Base-by-base conservation (phyloP, 2,329 filamentous ascomycete genomes). In the Pseudocercospora vitis region DNA sequence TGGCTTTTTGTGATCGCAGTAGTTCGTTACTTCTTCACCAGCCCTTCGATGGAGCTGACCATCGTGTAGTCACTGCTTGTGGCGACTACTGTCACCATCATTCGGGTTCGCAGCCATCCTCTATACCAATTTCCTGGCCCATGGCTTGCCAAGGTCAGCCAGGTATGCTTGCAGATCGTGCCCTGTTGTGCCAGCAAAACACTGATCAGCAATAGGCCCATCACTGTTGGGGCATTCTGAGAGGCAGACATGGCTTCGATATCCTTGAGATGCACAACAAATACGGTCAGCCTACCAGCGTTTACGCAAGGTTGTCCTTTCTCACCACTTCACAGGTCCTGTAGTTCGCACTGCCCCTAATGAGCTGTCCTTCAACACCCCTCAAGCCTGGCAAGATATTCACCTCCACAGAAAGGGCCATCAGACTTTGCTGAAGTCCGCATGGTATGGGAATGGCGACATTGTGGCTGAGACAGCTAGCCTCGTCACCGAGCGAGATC, bases 271-370 rank as follows among this genome's bases (percentile, higher is more conserved):
- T 37, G 33, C 33, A 37, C 16, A 37, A 37, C 8, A 37, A 37
- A 37, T 37, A 37, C 9, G 33, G 33, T 37, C 7, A 37, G 26
- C 26, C 11, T 11, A 29, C 26, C 6, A 11, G 6, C 26, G 26
- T 29, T 6, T 11, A 7, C 11, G 26, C 26, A 7, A 29, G 6
- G 11, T 29, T 29, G 26, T 29, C 26, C 26, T 11, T 7, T 7
- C 26, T 29, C 6, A 29, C 6, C 6, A 11, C 26, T 6, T 11
- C 6, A 7, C 16, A 37, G 33, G 33, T 8, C 33, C 33, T 37
- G 33, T 37, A 8, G 37, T 59, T 33, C 57, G 57, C 40, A 50
- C 56, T 29, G 54, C 50, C 14, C 57, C 57, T 7, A 31, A 57
- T 26, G 54, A 59, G 16, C 48, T 59, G 11, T 37, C 29, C 16